Evolutionary conservation across 2,329 filamentous ascomycete genomes (phyloP).

Genomic region (Hypoxylon sp.): DNA sequence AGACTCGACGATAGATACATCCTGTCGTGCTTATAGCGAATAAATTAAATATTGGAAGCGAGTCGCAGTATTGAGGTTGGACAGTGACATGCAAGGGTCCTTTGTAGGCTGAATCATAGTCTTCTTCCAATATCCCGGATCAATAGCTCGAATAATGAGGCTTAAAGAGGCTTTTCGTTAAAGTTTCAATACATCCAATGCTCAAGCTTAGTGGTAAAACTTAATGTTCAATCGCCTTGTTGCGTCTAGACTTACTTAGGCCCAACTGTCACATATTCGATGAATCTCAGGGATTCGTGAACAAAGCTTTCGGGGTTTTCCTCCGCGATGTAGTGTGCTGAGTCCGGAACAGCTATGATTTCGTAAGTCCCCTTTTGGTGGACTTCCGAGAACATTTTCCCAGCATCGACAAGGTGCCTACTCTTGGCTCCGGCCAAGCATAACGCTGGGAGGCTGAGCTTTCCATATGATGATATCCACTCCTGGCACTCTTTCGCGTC

Average conservation of each 20-base stretch:
- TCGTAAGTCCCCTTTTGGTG: conserved; percentile 51
- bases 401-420: conserved; percentile 48
- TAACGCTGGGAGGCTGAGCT: conserved; percentile 52
- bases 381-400: conserved; percentile 53
- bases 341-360: conserved; percentile 48
- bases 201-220: not conserved
- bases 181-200: not conserved
- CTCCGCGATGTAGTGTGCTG: conserved; percentile 58
- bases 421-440: conserved; percentile 53
- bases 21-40: not conserved
- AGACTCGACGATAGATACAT: not conserved
- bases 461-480: conserved; percentile 52
- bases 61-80: not conserved
- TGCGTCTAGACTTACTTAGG: conserved; percentile 1
- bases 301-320: conserved; percentile 57
- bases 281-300: conserved; percentile 46
- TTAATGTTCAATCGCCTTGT: not conserved
- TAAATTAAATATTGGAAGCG: not conserved
- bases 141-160: not conserved
- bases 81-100: not conserved
- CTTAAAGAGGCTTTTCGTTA: not conserved
- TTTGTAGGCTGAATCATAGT: not conserved
- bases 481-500: conserved; percentile 53
- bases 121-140: too few relatives aligned
- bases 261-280: conserved; percentile 19